Evolutionary conservation across 345 rosid species (phyloP), one percentile per base, ranked within the genome.

Genomic region (Xanthoceras sorbifolium): DNA sequence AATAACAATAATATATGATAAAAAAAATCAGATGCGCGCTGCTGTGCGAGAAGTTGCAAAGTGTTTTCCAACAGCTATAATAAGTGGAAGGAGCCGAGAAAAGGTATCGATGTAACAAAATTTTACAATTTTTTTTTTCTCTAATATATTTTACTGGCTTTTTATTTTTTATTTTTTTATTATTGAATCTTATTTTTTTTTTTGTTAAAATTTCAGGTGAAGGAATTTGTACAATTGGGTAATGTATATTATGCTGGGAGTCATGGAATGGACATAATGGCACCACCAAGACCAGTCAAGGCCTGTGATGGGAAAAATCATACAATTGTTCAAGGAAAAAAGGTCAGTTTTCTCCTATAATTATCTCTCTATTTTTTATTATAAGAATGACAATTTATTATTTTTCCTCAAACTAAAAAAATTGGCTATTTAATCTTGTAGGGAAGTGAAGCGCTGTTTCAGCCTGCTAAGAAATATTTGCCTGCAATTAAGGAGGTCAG

Each of bases 11-110:
- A n/a, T n/a, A n/a, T n/a, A n/a, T n/a, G n/a, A n/a, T n/a, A n/a
- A n/a, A n/a, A n/a, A n/a, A n/a, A n/a, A n/a, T n/a, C n/a, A 91
- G 96, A 91, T 89, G 93, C 92, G 91, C 22, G 80, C 83, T n/a
- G 91, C 90, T 0, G 89, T 91, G 36, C 77, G 84, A 17, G 87
- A 89, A 69, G 89, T 88, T 22, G 88, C 89, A 9, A 84, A 79
- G 52, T 79, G 78, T 72, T 88, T 91, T 69, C 90, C 93, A 12
- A 89, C 96, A 0, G 87, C 93, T 14, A 89, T 91, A 74, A 74
- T 91, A 55, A 91, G 90, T 25, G 96, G 93, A 8, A 77, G 96
- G 61, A 84, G 96, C 74, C 81, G 89, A 20, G 90, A 88, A 40
- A 88, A 86, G 91, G 95, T 89, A 84, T 42, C 20, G 32, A n/a